Evolutionary conservation across 208 protist genomes (phyloP).

Genomic region (Crithidia brevicula): DNA sequence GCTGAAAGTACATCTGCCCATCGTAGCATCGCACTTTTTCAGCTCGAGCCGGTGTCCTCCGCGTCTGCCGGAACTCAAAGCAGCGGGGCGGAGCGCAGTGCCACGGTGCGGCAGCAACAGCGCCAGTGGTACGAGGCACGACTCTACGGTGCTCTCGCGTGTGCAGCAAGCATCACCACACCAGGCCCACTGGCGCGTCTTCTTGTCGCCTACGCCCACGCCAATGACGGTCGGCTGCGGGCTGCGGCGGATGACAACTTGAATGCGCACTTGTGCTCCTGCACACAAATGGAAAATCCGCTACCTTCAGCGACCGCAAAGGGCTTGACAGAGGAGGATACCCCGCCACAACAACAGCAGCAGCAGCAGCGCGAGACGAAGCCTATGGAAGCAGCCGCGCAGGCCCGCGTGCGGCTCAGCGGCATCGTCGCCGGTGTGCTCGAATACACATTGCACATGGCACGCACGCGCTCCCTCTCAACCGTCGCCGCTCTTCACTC

Average conservation of each 20-base stretch:
- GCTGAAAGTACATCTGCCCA: too few relatives aligned
- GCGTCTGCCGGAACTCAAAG: background rate
- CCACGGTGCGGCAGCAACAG: conserved; percentile 6
- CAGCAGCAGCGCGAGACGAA: background rate
- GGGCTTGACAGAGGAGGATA: too few relatives aligned
- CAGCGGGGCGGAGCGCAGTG: background rate
- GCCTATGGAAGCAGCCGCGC: background rate
- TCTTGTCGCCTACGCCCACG: conserved; percentile 32
- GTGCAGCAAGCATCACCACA: conserved; percentile 12
- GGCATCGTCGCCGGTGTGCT: conserved; percentile 69
- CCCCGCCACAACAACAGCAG: background rate
- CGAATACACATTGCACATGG: conserved; percentile 54
- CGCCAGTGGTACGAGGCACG: conserved; percentile 35
- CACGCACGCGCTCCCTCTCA: conserved; percentile 23
- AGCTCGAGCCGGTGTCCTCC: background rate
- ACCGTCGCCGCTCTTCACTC: conserved; percentile 18
- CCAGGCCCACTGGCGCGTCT: conserved; percentile 30
- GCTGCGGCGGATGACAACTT: conserved; percentile 8
- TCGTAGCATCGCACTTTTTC: conserved; percentile 12
- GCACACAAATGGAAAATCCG: too few relatives aligned
- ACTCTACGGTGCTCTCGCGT: conserved; percentile 31
- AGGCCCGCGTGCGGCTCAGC: conserved; percentile 22
- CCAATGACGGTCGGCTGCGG: conserved; percentile 18
- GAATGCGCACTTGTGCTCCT: background rate
- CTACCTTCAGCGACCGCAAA: too few relatives aligned